Conservation (phyloP, 805 yeast species). For the Saturnispora zaruensis region DNA sequence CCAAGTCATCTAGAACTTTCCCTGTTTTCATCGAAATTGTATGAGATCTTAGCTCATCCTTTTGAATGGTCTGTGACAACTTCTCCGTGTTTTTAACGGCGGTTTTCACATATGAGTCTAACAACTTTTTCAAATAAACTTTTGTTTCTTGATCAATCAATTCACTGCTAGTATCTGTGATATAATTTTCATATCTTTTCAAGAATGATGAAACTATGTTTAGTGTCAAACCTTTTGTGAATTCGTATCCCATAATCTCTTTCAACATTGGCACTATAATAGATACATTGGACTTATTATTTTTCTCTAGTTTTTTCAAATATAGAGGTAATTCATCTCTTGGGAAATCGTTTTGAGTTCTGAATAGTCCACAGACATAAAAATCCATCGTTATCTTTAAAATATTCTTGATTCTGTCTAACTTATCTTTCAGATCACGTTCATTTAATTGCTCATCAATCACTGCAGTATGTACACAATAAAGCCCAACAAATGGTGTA, state of each 20-base stretch:
- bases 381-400: constrained; percentile 51
- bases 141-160: constrained; percentile 7
- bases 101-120: constrained; percentile 37
- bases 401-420: constrained; percentile 37
- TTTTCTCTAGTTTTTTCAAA: constrained; percentile 28
- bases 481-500: constrained; percentile 39
- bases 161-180: constrained; percentile 26
- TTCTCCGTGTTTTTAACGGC: constrained; percentile 31
- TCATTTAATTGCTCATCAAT: constrained; percentile 26
- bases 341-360: constrained; percentile 35
- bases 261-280: constrained; percentile 32
- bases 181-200: constrained; percentile 35
- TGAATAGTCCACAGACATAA: constrained; percentile 47
- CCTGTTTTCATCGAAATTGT: constrained; percentile 64
- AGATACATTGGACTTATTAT: constrained; percentile 20
- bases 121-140: constrained; percentile 27
- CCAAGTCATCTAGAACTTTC: constrained; percentile 34
- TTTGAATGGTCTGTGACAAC: constrained; percentile 30
- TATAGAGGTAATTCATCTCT: constrained; percentile 37
- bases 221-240: constrained; percentile 22
- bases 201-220: constrained; percentile 40
- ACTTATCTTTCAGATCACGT: constrained; percentile 38
- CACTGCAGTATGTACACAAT: constrained; percentile 35
- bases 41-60: constrained; percentile 34
- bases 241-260: constrained; percentile 36